Percentiles rank a stretch among this genome's conserved stretches.
Conservation (phyloP, 495 filamentous ascomycete species). For the Penicilliopsis zonata region DNA sequence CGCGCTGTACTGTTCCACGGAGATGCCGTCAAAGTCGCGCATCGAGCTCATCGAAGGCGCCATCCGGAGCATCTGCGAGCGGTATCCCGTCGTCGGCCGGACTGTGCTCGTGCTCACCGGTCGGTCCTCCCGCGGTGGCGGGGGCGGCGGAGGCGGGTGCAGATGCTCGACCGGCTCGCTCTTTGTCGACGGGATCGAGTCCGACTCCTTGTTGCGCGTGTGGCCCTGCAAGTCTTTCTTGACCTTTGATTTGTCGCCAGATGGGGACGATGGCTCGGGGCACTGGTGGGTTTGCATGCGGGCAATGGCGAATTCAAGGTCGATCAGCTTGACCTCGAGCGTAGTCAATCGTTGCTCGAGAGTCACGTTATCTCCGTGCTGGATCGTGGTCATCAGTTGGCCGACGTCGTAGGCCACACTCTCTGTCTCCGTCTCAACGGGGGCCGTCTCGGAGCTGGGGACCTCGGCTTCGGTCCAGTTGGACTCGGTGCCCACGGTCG, state of each 20-base stretch:
- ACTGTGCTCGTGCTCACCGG: constrained; percentile 30
- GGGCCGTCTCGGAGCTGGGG: background rate
- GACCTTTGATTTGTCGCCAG: constrained; percentile 7
- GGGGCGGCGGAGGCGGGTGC: constrained; percentile 10
- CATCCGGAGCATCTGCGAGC: constrained; percentile 16
- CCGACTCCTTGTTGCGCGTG: constrained; percentile 13
- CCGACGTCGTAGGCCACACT: constrained; percentile 29
- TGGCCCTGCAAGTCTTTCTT: constrained; percentile 7
- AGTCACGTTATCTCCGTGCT: constrained; percentile 32
- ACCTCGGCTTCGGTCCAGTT: background rate
- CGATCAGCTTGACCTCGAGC: constrained; percentile 42
- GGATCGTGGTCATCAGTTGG: constrained; percentile 29
- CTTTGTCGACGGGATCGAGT: constrained; percentile 6
- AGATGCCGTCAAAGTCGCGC: constrained; percentile 26
- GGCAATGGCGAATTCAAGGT: constrained; percentile 42
- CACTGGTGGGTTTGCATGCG: constrained; percentile 34
- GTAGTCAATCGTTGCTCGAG: constrained; percentile 41
- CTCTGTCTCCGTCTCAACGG: constrained; percentile 10
- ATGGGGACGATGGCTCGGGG: background rate
- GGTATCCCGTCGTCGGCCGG: constrained; percentile 19
- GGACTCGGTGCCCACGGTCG: constrained; percentile 15
- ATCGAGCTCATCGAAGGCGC: constrained; percentile 21
- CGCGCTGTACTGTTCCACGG: constrained; percentile 44
- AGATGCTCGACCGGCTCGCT: constrained; percentile 5
- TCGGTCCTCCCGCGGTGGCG: constrained; percentile 9